Conservation (phyloP, 73 alveolate species). For the Symbiodinium pilosum region DNA sequence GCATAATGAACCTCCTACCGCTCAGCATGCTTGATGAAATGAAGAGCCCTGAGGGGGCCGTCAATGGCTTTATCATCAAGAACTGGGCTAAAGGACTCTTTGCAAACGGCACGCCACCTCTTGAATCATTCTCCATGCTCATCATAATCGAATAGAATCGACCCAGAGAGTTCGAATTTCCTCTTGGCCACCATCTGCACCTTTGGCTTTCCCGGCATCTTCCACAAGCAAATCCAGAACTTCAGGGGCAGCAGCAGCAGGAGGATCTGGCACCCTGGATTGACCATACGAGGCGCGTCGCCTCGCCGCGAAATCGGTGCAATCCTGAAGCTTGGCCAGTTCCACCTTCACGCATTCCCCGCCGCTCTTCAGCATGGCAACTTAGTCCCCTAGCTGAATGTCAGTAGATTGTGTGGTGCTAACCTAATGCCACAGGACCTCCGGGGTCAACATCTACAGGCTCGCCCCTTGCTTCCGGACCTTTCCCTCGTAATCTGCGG, state of each 20-base stretch:
- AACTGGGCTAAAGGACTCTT: background rate
- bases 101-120: background rate
- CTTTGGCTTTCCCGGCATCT: background rate
- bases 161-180: constrained; percentile 53
- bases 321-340: background rate
- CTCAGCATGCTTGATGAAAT: background rate
- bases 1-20: constrained; percentile 20
- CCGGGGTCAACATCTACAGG: too few relatives aligned
- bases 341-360: background rate
- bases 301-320: background rate
- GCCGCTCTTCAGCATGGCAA: background rate
- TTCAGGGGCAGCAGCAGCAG: too few relatives aligned
- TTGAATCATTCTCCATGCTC: constrained; percentile 18
- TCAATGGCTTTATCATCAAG: background rate
- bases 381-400: background rate
- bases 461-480: background rate
- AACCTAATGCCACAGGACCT: background rate
- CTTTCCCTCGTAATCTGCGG: background rate
- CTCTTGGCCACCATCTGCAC: background rate
- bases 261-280: too few relatives aligned
- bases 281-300: background rate
- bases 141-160: too few relatives aligned
- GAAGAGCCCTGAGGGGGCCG: background rate
- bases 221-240: background rate
- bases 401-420: background rate